Evolutionary conservation across 257 asterid genomes (phyloP), one percentile per base, ranked within the genome.

Genomic region (Solanum appendiculatum): DNA sequence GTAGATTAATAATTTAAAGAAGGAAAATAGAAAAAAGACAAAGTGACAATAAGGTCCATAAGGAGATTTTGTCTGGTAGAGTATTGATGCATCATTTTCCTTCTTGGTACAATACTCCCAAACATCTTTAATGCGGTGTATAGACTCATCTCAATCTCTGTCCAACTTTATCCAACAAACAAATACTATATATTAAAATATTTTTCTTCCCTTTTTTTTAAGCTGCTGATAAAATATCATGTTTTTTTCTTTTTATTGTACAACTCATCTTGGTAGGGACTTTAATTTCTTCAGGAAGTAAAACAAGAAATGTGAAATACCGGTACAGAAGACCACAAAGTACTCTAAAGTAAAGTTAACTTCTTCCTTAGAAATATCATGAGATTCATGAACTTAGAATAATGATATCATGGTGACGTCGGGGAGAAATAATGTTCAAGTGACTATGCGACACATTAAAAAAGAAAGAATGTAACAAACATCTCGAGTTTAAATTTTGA

Each of bases 1-100:
- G 29, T 23, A 23, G 12, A 74, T 33, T 1, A 39, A 12, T 23
- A 39, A 1, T 39, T 74, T 37, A 39, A 39, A 23, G 29, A 37
- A 0, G 48, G 54, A 74, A 37, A 23, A 74, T 13, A n/a, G 15
- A 80, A 27, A 80, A 80, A 48, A 27, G 21, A 46, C 29, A 46
- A 80, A 80, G 66, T 80, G 85, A 70, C 88, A 68, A 44, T 87
- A 75, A 87, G 80, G 89, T 64, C 90, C 91, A 88, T 87, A 16
- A 40, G 36, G 37, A 75, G 78, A 82, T 11, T 60, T 87, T 83
- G 69, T 83, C 48, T 39, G 85, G 10, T 46, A 86, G 42, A 18
- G 36, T 81, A 75, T 83, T 89, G 91, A 91, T 54, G 64, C 7
- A 91, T 91, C 93, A 20, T 87, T 91, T 88, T 91, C 94, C 40